Evolutionary conservation across 164 flowering plant species (phyloP), one percentile per base, ranked within the genome.

Genomic region (Aristolochia californica): DNA sequence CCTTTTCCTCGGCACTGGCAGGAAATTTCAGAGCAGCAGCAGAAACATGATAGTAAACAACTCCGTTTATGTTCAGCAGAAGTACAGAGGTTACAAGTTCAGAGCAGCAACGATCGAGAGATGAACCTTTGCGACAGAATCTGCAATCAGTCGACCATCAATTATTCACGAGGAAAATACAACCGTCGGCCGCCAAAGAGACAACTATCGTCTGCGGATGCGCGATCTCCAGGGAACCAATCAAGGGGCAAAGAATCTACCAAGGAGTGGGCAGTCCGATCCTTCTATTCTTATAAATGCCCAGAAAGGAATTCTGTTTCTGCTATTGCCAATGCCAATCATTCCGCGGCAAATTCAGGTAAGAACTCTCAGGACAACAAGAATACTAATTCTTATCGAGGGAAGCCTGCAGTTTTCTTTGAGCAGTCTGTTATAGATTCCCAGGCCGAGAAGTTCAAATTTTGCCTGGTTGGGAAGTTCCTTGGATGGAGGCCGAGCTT

Each of bases 381-480:
- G 24, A 25, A 11, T 20, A 11, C 40, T 30, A 5, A 18, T 53
- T 25, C 56, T 30, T 27, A 24, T 30, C 5, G 56, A 27, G 58
- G 24, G 3, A 44, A 55, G 45, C 58, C 43, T n/a, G 21, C 58
- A n/a, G 5, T 55, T 16, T 20, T 8, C 13, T 55, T 55, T 38
- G 17, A 26, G 5, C 5, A 24, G 28, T 18, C 57, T 17, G 30
- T 13, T 22, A 30, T 54, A 5, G 20, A 30, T 15, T n/a, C 5
- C 20, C 20, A 22, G 5, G 57, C 57, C n/a, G 18, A 54, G 20
- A 28, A 28, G 18, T 55, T 30, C 45, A 30, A 55, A n/a, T 18
- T 16, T 14, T 30, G 24, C 45, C 45, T 55, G 16, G 58, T 55
- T 8, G 58, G 58, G 30, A 55, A 55, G 38, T 55, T 55, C 45